Percentiles rank a stretch among this genome's conserved stretches.
Evolutionary conservation across 495 filamentous ascomycete genomes (phyloP).

Genomic region (Penicillium parvum): DNA sequence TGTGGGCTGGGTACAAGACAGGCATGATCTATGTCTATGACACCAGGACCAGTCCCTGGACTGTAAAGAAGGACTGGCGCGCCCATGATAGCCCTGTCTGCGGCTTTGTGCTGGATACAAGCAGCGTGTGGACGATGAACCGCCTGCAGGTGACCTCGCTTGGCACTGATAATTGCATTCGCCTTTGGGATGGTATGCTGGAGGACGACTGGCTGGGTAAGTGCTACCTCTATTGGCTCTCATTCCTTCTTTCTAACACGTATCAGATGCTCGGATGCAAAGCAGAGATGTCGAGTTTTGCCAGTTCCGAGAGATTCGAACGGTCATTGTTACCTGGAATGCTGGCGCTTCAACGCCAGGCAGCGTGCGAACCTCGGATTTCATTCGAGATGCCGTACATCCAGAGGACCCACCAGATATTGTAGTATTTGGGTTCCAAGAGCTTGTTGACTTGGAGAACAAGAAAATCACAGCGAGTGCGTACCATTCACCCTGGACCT

Average conservation of each 20-base stretch:
- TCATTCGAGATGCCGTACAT: conserved; percentile 71
- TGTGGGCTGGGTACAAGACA: conserved; percentile 94
- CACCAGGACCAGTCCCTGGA: conserved; percentile 75
- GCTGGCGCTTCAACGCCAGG: conserved; percentile 87
- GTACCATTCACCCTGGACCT: conserved; percentile 22
- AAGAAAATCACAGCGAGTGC: conserved; percentile 93
- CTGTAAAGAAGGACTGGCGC: conserved; percentile 87
- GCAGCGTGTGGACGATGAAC: conserved; percentile 83
- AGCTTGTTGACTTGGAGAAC: conserved; percentile 93
- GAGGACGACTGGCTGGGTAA: conserved; percentile 87
- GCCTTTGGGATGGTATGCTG: conserved; percentile 89
- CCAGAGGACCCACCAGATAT: conserved; percentile 77
- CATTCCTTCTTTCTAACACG: conserved; percentile 23
- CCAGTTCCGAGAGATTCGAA: conserved; percentile 73
- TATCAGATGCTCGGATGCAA: conserved; percentile 76
- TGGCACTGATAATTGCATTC: conserved; percentile 79
- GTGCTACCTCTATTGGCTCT: conserved; percentile 11
- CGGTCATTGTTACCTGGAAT: conserved; percentile 89
- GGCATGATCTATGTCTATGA: conserved; percentile 97
- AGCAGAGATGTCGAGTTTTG: conserved; percentile 74
- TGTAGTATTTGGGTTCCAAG: conserved; percentile 94
- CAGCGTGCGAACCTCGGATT: conserved; percentile 68
- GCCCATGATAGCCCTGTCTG: conserved; percentile 81
- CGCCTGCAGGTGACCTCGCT: conserved; percentile 83
- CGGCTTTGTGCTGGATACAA: conserved; percentile 69